Evolutionary conservation across 192 early-diverging fungal species (phyloP), one percentile per base, ranked within the genome.

Genomic region (Coemansia sp.): DNA sequence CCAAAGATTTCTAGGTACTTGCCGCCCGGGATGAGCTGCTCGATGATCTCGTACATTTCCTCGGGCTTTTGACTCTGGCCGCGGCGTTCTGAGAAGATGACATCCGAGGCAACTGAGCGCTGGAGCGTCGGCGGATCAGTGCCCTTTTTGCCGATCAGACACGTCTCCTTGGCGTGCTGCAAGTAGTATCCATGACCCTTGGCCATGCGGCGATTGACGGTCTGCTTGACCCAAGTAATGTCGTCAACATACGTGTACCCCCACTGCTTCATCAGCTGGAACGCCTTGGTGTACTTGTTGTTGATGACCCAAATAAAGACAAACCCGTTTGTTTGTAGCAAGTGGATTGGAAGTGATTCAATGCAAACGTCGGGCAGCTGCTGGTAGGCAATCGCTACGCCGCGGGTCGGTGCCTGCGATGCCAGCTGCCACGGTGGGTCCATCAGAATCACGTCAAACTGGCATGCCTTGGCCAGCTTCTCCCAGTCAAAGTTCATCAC

Each of bases 281-380:
- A 95, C 1, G 93, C 94, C 70, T 89, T 92, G 56, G 91, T 90
- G 82, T 95, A 98, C 84, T 96, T 98, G 86, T 94, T 94, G 83
- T 98, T 98, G 70, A 98, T 96, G 43, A 98, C 95, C 95, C 95
- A 98, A 56, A 98, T 95, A 67, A 98, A 98, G 5, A 96, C 87
- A 65, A 96, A 96, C 19, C 95, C 95, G 67, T 89, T 91, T 15
- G 82, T 86, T 64, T 93, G 91, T 32, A 98, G 87, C 68, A 89
- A 84, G 6, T 85, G 85, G 50, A 98, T 92, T 15, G 95, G 95
- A 8, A 98, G 75, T 23, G 90, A 88, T 60, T 95, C 93, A 63
- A 98, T 96, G 58, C 88, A 89, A n/a, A 89, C 85, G 77, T 98
- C 95, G 7, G 93, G 94, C 4, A 98, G 86, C 78, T 95, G 93